A percentile compares a stretch with the other conserved stretches of the same genome.
Conservation (phyloP, 2,329 filamentous ascomycete species). For the Aquanectria penicillioides region DNA sequence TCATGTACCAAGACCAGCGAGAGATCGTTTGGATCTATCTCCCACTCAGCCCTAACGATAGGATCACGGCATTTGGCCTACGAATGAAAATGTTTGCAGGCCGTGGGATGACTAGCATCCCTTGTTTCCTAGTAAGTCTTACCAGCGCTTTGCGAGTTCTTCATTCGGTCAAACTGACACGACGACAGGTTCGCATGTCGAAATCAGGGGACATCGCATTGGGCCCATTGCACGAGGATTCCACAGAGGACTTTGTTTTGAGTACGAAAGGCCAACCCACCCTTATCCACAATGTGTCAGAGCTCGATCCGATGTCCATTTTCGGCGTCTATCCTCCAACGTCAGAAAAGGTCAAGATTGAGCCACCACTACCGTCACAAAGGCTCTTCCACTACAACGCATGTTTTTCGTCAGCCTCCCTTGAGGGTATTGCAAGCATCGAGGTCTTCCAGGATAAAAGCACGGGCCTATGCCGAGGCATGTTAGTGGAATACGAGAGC, state of each 20-base stretch:
- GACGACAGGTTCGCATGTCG: constrained; percentile 1
- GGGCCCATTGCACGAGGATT: background rate
- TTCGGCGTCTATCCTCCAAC: constrained; percentile 4
- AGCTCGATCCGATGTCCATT: background rate
- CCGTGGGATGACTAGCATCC: background rate
- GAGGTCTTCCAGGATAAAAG: background rate
- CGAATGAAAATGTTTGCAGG: constrained; percentile 4
- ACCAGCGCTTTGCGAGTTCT: no score
- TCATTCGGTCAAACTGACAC: background rate
- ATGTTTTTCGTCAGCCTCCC: background rate
- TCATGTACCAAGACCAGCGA: background rate
- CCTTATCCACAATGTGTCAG: background rate
- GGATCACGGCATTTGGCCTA: constrained; percentile 6
- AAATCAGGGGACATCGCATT: constrained; percentile 11
- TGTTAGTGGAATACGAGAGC: background rate
- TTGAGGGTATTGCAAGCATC: background rate
- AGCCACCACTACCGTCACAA: background rate
- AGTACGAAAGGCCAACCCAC: background rate
- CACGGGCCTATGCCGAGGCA: background rate
- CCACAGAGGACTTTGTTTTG: constrained; percentile 1
- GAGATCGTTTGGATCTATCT: constrained; percentile 6
- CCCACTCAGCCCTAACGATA: background rate
- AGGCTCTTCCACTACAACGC: background rate
- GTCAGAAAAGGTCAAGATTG: background rate
- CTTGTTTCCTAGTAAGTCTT: constrained; percentile 4